These are phyloP conservation scores for Pythium brachiatum DNA, from an alignment of 352 stramenopile species.

Conservation along the genomic window DNA sequence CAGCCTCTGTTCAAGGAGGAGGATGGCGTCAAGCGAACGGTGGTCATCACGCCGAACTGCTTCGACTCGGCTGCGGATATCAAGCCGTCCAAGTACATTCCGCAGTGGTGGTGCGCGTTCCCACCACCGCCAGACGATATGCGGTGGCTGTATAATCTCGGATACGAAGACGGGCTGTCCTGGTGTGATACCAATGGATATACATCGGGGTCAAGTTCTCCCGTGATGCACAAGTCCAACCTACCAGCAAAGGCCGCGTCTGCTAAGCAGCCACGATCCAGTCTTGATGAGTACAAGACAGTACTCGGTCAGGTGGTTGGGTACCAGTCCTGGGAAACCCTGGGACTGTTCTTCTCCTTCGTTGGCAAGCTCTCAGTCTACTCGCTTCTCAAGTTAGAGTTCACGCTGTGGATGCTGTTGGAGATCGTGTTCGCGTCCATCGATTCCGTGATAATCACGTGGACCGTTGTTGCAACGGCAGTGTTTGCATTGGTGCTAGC, in stretches of 20 bases:
- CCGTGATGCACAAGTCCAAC: too few relatives aligned
- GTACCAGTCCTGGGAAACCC: not conserved
- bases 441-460: not conserved
- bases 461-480: not conserved
- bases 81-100: conserved; percentile 40
- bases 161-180: conserved; percentile 24
- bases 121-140: conserved; percentile 32
- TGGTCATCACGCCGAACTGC: conserved; percentile 34
- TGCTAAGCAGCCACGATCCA: too few relatives aligned
- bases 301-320: conserved; percentile 1
- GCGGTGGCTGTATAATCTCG: conserved; percentile 35
- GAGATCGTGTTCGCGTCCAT: too few relatives aligned
- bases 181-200: conserved; percentile 18
- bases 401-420: not conserved
- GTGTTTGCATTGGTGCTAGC: not conserved
- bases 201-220: too few relatives aligned
- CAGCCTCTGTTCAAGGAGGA: conserved; percentile 26
- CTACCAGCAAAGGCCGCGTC: too few relatives aligned
- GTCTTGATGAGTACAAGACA: conserved; percentile 7
- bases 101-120: conserved; percentile 43
- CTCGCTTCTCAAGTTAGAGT: not conserved
- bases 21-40: conserved; percentile 12
- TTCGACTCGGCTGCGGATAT: conserved; percentile 34
- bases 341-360: not conserved
- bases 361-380: not conserved